phyloP scores from a whole-genome alignment of 2,329 filamentous ascomycete genomes.

The Hypoxylon sp. region DNA sequence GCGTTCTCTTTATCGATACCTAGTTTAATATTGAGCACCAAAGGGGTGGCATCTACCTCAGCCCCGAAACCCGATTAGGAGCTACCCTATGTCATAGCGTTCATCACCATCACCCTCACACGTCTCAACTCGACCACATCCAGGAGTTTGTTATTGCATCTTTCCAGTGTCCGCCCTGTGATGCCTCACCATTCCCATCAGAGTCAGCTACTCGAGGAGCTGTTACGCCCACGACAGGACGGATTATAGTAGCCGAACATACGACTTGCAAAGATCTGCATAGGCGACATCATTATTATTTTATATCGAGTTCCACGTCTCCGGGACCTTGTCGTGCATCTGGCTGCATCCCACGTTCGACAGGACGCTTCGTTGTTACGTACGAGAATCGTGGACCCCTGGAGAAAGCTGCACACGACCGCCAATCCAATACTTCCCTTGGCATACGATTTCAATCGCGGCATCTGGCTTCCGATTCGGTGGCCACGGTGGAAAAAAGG shows the following conservation, averaged over 20 bases:
- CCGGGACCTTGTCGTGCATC: constrained; percentile 47
- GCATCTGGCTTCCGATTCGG: constrained; percentile 41
- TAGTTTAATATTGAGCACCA: constrained; percentile 8
- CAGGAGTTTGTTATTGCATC: constrained; percentile 25
- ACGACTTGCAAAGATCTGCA: constrained; percentile 31
- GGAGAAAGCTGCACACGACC: constrained; percentile 36
- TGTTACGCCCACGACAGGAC: constrained; percentile 36
- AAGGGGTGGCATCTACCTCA: constrained; percentile 4
- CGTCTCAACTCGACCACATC: constrained; percentile 18
- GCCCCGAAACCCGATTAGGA: constrained; percentile 15
- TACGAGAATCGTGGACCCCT: constrained; percentile 49
- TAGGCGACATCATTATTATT: constrained; percentile 46
- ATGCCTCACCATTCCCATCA: constrained; percentile 39
- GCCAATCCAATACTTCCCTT: constrained; percentile 36
- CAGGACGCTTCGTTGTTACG: constrained; percentile 47
- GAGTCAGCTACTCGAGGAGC: constrained; percentile 38
- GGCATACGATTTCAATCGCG: constrained; percentile 41
- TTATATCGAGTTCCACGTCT: constrained; percentile 45
- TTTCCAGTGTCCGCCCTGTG: constrained; percentile 28
- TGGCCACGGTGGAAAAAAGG: constrained; percentile 31
- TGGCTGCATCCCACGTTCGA: constrained; percentile 43
- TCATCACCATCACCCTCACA: constrained; percentile 19
- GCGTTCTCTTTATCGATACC: constrained; percentile 30
- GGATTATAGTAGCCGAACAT: constrained; percentile 20
- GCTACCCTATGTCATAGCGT: constrained; percentile 25